phyloP scores from a whole-genome alignment of 257 asterid species.

The Handroanthus guayacan region DNA sequence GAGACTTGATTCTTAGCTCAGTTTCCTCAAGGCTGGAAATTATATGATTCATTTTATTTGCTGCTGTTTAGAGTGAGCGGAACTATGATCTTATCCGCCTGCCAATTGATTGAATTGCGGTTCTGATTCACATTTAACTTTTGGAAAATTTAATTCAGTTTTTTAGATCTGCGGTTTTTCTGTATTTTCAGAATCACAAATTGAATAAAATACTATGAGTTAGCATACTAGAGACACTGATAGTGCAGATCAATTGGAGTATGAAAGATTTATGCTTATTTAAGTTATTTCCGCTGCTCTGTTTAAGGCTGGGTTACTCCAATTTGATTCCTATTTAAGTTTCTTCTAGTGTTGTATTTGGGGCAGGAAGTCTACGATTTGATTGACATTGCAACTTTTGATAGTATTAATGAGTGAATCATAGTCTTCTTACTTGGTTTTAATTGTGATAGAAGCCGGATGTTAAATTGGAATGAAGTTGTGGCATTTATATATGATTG shows the following conservation, averaged over 20 bases:
- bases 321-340: too few species aligned
- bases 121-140: constrained; percentile 15
- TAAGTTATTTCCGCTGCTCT: not conserved
- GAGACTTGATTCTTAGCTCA: constrained; percentile 27
- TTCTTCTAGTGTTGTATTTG: too few species aligned
- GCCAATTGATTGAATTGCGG: constrained; percentile 26
- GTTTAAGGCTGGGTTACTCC: too few species aligned
- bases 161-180: constrained; percentile 46
- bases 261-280: constrained; percentile 8
- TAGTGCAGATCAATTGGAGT: constrained; percentile 32
- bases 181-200: not conserved
- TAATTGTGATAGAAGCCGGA: not conserved
- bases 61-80: constrained; percentile 1
- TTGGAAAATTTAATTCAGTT: constrained; percentile 14
- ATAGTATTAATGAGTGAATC: too few species aligned
- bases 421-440: not conserved
- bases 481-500: constrained; percentile 20
- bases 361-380: too few species aligned
- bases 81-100: constrained; percentile 17
- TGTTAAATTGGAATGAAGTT: constrained; percentile 8
- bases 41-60: constrained; percentile 23
- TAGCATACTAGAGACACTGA: not conserved
- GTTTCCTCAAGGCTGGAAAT: constrained; percentile 15
- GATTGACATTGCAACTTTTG: too few species aligned
- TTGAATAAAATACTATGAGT: constrained; percentile 3